Evolutionary conservation across 345 rosid genomes (phyloP).

Genomic region (Corymbia maculata): DNA sequence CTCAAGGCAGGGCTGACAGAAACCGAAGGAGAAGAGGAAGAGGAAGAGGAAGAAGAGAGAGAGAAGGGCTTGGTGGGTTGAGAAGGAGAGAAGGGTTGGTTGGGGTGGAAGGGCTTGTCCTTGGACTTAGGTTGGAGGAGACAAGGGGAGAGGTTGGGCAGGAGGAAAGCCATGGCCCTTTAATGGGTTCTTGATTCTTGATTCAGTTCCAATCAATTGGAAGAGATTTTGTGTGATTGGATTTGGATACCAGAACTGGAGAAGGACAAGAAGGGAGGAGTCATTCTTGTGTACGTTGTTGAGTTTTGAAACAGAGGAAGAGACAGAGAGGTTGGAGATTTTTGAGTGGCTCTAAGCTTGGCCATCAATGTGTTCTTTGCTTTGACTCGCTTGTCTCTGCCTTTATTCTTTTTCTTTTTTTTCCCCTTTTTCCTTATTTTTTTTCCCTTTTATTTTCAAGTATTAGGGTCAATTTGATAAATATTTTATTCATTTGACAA

Average conservation of each 20-base stretch:
- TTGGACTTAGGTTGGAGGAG: constrained; percentile 40
- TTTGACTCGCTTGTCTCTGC: not conserved
- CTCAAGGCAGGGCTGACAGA: not conserved
- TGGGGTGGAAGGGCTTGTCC: constrained; percentile 10
- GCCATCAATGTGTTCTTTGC: constrained; percentile 6
- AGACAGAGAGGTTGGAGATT: not conserved
- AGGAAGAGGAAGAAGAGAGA: not conserved
- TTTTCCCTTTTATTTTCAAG: not conserved
- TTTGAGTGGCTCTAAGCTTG: constrained; percentile 46
- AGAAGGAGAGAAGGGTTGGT: not conserved
- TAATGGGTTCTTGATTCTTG: not conserved
- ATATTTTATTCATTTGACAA: not conserved
- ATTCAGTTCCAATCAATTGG: not conserved
- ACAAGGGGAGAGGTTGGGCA: constrained; percentile 58
- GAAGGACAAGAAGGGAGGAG: not conserved
- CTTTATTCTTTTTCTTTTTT: no score
- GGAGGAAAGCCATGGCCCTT: constrained; percentile 62
- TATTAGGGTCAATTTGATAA: not conserved
- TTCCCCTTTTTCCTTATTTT: not conserved
- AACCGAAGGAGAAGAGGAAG: not conserved
- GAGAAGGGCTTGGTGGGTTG: constrained; percentile 3
- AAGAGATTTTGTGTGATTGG: constrained; percentile 14
- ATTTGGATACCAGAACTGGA: not conserved
- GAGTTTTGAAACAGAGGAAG: not conserved
- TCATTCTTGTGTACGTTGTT: not conserved